Conservation (phyloP, 495 filamentous ascomycete genomes). For the Xylaria cubensis region DNA sequence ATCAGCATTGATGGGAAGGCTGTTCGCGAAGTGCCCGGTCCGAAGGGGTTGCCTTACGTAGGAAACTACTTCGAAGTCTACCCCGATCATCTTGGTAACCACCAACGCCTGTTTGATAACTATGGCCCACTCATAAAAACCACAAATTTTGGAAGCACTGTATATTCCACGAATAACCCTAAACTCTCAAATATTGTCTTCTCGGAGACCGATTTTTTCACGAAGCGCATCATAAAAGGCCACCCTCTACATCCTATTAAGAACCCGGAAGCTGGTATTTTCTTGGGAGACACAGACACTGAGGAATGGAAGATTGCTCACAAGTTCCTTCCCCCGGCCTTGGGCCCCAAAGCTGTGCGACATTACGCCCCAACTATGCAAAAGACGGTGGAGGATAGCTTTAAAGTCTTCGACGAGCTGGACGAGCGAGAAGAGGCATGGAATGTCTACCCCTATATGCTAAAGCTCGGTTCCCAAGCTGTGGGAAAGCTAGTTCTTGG, state of each 20-base stretch:
- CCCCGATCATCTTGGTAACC: conserved; percentile 65
- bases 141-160: conserved; percentile 56
- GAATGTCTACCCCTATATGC: conserved; percentile 67
- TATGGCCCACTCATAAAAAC: conserved; percentile 64
- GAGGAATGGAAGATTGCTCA: conserved; percentile 55
- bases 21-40: conserved; percentile 53
- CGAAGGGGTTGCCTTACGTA: conserved; percentile 54
- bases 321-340: conserved; percentile 62
- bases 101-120: conserved; percentile 59
- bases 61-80: conserved; percentile 63
- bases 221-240: conserved; percentile 56
- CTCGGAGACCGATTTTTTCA: conserved; percentile 56
- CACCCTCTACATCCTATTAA: conserved; percentile 59
- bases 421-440: conserved; percentile 55
- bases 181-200: conserved; percentile 49
- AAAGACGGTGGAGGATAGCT: conserved; percentile 48
- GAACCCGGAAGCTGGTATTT: conserved; percentile 54
- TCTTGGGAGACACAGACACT: conserved; percentile 59
- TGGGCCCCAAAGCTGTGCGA: conserved; percentile 61
- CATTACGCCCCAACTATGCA: conserved; percentile 66
- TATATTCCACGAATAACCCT: conserved; percentile 60
- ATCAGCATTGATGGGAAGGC: conserved; percentile 50
- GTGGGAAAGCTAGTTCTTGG: conserved; percentile 60
- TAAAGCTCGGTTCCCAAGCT: conserved; percentile 62
- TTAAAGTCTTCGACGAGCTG: conserved; percentile 60